Evolutionary conservation across 768 basidiomycete genomes (phyloP).

Genomic region (Leccinum imitatum): DNA sequence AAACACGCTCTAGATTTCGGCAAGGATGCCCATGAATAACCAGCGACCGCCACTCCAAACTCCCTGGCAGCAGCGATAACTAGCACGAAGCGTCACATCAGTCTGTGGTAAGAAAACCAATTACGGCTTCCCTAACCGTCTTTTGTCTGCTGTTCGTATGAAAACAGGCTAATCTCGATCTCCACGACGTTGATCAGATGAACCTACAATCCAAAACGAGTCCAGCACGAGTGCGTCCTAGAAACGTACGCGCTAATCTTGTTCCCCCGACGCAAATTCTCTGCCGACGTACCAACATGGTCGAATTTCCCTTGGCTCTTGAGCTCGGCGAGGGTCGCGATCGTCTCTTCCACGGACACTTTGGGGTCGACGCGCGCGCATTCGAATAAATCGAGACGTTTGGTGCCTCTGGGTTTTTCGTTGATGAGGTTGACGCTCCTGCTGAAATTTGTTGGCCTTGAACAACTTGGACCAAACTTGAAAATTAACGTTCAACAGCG

Average conservation of each 20-base stretch:
- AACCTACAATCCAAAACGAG: not conserved
- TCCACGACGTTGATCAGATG: no score
- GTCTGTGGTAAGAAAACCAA: not conserved
- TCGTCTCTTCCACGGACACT: slow-evolving; percentile 9
- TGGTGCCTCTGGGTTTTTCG: no score
- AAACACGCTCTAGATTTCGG: no score
- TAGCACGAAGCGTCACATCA: not conserved
- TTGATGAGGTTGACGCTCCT: no score
- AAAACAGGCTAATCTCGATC: slow-evolving; percentile 48
- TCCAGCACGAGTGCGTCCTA: not conserved
- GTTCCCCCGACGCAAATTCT: slow-evolving; percentile 44
- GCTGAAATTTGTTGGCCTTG: no score
- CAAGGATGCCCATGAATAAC: no score
- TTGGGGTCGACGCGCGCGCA: no score
- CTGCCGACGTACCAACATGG: slow-evolving; percentile 46
- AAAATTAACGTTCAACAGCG: no score
- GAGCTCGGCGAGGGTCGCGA: slow-evolving; percentile 42
- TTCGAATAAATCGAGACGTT: no score
- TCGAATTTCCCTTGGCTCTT: slow-evolving; percentile 32
- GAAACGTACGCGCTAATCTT: slow-evolving; percentile 8
- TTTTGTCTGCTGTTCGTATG: slow-evolving; percentile 51
- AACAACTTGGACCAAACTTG: no score
- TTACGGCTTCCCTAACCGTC: slow-evolving; percentile 28
- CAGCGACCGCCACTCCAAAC: no score
- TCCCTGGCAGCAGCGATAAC: no score